Base-by-base conservation (phyloP, 306 rosid genomes). In the Cicer pinnatifidum region DNA sequence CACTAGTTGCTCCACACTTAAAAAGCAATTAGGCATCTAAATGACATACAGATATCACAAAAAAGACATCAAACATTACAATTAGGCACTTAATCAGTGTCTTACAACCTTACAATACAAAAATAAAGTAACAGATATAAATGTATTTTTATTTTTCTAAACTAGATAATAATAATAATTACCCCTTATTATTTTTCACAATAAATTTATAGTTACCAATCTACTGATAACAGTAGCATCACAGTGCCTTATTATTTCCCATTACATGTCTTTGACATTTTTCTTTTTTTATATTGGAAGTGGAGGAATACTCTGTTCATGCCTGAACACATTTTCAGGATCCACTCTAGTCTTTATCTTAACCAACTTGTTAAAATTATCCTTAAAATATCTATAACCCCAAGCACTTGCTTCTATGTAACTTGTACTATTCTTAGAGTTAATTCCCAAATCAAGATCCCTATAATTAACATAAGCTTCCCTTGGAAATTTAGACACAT, bases 241-340 rank as follows among this genome's bases (percentile, higher is more conserved):
- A 80, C 70, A 47, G 28, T 48, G 75, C 33, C 77, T 73, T 23
- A 23, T 23, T 72, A 67, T 59, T 78, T 10, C 35, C 37, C 73
- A 40, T 39, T 62, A 63, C 28, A 69, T 54, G 46, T 38, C 45
- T 66, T 51, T 38, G 3, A 15, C 10, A 11, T 28, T 59, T 28
- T 19, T 9, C 1, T 52, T 57, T 10, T n/a, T 52, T 57, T 41
- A 77, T 20, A 67, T 6, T 2, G 80, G 80, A 44, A 80, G 76
- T 11, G 84, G 84, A 17, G 88, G 88, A 4, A 85, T 82, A 23
- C 86, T 85, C 66, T 85, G 88, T 57, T 85, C 86, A 76, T 85
- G 86, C 72, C 88, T 82, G 61, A 85, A 85, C 46, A 85, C 78
- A 33, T 85, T 85, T 52, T 72, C 53, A 66, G 88, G 88, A 76